These are phyloP conservation scores for Ceratocystis harringtonii DNA, from an alignment of 2,329 filamentous ascomycete genomes.

Conservation along the genomic window DNA sequence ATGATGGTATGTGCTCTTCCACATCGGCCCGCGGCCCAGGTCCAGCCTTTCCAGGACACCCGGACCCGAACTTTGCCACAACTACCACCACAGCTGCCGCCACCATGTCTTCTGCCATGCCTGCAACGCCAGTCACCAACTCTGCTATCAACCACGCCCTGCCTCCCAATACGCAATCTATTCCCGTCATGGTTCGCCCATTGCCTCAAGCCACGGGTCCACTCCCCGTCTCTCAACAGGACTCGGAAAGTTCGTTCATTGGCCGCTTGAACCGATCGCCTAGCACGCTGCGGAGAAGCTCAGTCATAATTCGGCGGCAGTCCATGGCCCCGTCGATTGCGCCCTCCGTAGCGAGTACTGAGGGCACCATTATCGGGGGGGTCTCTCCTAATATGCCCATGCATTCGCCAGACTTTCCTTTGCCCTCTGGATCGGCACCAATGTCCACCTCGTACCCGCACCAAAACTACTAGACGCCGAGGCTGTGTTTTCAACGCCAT, in stretches of 20 bases:
- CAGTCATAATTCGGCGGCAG: constrained; percentile 13
- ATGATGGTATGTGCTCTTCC: constrained; percentile 11
- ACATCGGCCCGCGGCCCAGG: constrained; percentile 8
- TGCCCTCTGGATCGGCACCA: background rate
- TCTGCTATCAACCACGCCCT: background rate
- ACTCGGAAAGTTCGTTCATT: constrained; percentile 13
- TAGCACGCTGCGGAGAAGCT: constrained; percentile 13
- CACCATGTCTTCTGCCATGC: background rate
- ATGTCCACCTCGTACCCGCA: constrained; percentile 8
- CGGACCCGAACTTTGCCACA: constrained; percentile 10
- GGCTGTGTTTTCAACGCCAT: background rate
- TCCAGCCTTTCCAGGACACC: background rate
- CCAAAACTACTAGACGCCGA: background rate
- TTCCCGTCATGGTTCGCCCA: constrained; percentile 12
- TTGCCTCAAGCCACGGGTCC: constrained; percentile 6
- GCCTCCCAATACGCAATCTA: constrained; percentile 1
- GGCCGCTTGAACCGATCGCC: constrained; percentile 11
- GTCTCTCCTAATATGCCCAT: background rate
- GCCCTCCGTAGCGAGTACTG: constrained; percentile 7
- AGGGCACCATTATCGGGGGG: constrained; percentile 2
- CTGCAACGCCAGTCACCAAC: background rate
- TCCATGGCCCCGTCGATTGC: constrained; percentile 11
- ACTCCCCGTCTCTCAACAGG: constrained; percentile 3
- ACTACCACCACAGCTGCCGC: background rate
- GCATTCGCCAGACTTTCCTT: constrained; percentile 6